Conservation (phyloP, 2,329 filamentous ascomycete genomes). For the Aspergillus clavatus region DNA sequence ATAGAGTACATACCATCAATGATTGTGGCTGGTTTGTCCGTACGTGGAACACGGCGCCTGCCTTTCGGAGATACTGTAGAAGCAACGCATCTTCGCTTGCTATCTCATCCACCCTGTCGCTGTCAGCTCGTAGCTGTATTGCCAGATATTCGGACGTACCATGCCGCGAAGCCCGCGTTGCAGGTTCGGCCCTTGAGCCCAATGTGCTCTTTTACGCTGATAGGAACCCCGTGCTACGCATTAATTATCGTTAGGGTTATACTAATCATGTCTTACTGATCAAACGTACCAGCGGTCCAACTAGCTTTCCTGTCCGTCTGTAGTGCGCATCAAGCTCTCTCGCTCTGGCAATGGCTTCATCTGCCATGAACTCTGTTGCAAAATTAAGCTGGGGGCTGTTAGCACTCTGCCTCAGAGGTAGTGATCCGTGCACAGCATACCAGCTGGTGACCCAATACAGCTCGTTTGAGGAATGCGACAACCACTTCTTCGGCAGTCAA, state of each 20-base stretch:
- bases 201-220: slow-evolving; percentile 59
- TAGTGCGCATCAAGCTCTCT: slow-evolving; percentile 31
- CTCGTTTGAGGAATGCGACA: slow-evolving; percentile 30
- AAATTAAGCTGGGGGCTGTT: slow-evolving; percentile 28
- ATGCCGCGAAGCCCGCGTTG: slow-evolving; percentile 35
- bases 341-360: slow-evolving; percentile 31
- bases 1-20: slow-evolving; percentile 30
- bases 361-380: slow-evolving; percentile 36
- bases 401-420: not conserved
- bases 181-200: slow-evolving; percentile 48
- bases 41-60: slow-evolving; percentile 42
- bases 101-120: slow-evolving; percentile 32
- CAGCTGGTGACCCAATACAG: slow-evolving; percentile 32
- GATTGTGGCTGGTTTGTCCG: slow-evolving; percentile 43
- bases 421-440: slow-evolving; percentile 12
- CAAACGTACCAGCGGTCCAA: slow-evolving; percentile 42
- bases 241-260: not conserved
- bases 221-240: slow-evolving; percentile 48
- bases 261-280: not conserved
- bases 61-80: slow-evolving; percentile 28
- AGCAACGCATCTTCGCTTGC: slow-evolving; percentile 33
- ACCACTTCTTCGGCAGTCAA: slow-evolving; percentile 31
- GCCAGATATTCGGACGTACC: slow-evolving; percentile 15
- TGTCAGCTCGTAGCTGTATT: not conserved
- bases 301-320: slow-evolving; percentile 36